Conservation (phyloP, 805 yeast species). For the Brettanomyces sp. region DNA sequence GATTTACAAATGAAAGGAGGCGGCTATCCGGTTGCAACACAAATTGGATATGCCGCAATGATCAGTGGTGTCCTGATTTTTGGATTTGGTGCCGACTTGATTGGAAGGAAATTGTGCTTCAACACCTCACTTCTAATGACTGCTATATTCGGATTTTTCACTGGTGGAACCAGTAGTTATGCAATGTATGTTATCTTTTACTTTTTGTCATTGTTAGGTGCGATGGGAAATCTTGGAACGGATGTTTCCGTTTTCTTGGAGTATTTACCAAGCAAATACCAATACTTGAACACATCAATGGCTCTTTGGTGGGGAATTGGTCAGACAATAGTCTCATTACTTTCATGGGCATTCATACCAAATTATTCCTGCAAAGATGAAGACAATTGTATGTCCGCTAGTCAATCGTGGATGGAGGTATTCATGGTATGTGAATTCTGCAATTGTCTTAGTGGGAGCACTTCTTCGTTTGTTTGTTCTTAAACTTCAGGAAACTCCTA, state of each 20-base stretch:
- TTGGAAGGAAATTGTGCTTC: constrained; percentile 46
- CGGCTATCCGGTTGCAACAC: constrained; percentile 34
- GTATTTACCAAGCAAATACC: constrained; percentile 40
- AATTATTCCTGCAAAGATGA: constrained; percentile 36
- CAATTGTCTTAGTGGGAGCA: constrained; percentile 39
- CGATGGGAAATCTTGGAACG: constrained; percentile 50
- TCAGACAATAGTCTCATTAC: constrained; percentile 40
- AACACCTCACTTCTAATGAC: constrained; percentile 38
- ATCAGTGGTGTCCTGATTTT: constrained; percentile 45
- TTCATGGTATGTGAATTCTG: constrained; percentile 44
- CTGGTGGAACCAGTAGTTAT: constrained; percentile 42
- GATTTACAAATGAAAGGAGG: constrained; percentile 37
- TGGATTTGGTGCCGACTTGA: constrained; percentile 48
- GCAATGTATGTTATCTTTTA: constrained; percentile 42
- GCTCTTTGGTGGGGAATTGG: constrained; percentile 60
- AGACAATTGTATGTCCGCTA: constrained; percentile 33
- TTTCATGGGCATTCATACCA: constrained; percentile 50
- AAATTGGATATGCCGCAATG: constrained; percentile 41
- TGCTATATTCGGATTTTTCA: constrained; percentile 42
- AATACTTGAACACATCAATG: constrained; percentile 43
- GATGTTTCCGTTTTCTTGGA: constrained; percentile 47
- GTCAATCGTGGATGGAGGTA: constrained; percentile 58
- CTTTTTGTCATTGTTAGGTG: constrained; percentile 34
- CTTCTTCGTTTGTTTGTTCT: constrained; percentile 36
- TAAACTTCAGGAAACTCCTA: constrained; percentile 46